phyloP scores from a whole-genome alignment of 2,329 filamentous ascomycete genomes.

The Xylariaceae sp. region DNA sequence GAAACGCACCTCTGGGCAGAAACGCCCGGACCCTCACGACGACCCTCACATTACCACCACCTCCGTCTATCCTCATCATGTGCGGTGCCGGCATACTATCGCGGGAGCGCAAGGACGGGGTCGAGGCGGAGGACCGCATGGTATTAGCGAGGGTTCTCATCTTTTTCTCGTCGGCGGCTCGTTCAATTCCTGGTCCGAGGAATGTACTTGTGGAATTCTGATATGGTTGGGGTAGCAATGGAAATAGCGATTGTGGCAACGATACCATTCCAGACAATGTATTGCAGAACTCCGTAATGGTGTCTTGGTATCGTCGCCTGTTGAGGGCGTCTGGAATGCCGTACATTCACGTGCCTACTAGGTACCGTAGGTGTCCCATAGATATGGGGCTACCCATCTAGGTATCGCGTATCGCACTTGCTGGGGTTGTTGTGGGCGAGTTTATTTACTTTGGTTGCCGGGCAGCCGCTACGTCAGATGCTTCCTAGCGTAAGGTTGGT shows the following conservation, averaged over 20 bases:
- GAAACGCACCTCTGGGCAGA: conserved; percentile 64
- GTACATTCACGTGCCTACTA: conserved; percentile 26
- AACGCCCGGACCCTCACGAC: conserved; percentile 79
- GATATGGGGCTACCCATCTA: neutral
- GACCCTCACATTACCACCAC: conserved; percentile 76
- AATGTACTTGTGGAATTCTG: conserved; percentile 31
- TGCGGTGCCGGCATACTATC: conserved; percentile 60
- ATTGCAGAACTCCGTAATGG: conserved; percentile 24
- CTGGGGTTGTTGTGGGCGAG: too few relatives aligned
- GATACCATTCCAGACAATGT: conserved; percentile 36
- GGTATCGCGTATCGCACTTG: conserved; percentile 7
- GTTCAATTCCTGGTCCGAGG: conserved; percentile 12
- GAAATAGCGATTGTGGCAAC: conserved; percentile 43
- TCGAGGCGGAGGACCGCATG: conserved; percentile 66
- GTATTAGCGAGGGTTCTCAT: conserved; percentile 21
- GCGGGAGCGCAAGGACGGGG: conserved; percentile 69
- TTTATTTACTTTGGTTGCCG: conserved; percentile 25
- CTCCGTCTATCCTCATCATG: conserved; percentile 54
- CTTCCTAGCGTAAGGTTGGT: too few relatives aligned
- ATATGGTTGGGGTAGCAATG: conserved; percentile 26
- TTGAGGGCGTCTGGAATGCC: conserved; percentile 25
- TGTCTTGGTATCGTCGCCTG: conserved; percentile 25
- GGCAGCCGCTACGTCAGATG: conserved; percentile 16
- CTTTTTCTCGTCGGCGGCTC: conserved; percentile 3
- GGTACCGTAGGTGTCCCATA: neutral